Base-by-base conservation (phyloP, 1,284 basidiomycete genomes). In the Sparassis latifolia region DNA sequence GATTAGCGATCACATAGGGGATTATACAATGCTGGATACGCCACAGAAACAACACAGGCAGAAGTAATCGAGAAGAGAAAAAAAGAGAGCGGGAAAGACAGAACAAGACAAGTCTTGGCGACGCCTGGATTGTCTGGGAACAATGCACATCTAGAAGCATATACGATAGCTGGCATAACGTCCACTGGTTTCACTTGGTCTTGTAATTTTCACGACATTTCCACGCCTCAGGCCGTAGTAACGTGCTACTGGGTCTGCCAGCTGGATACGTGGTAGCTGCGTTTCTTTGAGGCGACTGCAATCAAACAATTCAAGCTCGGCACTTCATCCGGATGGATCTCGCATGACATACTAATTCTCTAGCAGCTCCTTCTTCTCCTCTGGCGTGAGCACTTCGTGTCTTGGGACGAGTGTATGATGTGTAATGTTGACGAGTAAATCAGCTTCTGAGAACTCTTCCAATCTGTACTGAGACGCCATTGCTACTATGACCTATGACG, bases 131-230 rank as follows among this genome's bases (percentile, higher is more conserved):
- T 30, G 33, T 42, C 40, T 31, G 52, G 58, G 55, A 55, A 56
- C 29, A 29, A 58, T 55, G 57, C 35, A 44, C 20, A 27, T 37
- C 62, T 75, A 89, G 69, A 89, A 91, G 70, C 87, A 92, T 66
- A 93, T 91, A 52, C 92, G 85, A 74, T 92, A 96, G 61, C 89
- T 92, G 53, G 90, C 90, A 66, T 95, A 98, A 62, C 97, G 82
- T 55, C 96, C 97, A 58, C 89, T 90, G 12, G 97, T 99, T 76
- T 99, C 97, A 68, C 91, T 94, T 29, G 94, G 90, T 64, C 97
- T 78, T 53, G 91, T 99, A 61, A 99, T 99, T 76, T 97, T 97
- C 67, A 99, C 97, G 38, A 99, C 97, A 69, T 97, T 92, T 28
- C 96, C 95, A 54, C 97, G 80, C 63, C 86, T 81, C 53, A 99